Percentiles rank a stretch among this genome's conserved stretches.
Evolutionary conservation across 139 green algal genomes (phyloP).

Genomic region (Diplosphaera chodatii): DNA sequence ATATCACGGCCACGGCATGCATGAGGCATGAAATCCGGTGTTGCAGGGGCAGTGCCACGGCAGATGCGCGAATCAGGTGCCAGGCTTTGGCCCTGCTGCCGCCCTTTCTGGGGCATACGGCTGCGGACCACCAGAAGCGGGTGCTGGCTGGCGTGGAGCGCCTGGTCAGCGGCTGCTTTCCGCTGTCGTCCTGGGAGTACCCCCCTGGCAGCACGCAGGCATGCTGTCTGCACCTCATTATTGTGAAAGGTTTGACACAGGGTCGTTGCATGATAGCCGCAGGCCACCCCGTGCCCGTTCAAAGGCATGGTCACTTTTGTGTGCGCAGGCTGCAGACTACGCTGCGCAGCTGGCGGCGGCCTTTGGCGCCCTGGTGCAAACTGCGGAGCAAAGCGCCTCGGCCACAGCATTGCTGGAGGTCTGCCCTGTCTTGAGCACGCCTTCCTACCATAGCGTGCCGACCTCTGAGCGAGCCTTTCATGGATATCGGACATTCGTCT

Average conservation of each 20-base stretch:
- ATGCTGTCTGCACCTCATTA: neutral
- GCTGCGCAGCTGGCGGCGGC: conserved; percentile 11
- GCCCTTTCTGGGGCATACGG: conserved; percentile 7
- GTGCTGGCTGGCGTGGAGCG: conserved; percentile 1
- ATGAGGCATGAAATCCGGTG: too few species aligned
- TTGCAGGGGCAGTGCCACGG: neutral
- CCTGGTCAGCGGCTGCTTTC: conserved; percentile 6
- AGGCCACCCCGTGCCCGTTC: too few species aligned
- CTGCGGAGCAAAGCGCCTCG: neutral
- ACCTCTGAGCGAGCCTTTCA: neutral
- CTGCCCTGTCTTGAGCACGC: too few species aligned
- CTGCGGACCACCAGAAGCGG: neutral
- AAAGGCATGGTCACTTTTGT: too few species aligned
- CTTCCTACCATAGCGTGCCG: neutral
- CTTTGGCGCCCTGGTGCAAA: conserved; percentile 5
- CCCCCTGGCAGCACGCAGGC: neutral
- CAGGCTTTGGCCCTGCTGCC: conserved; percentile 11
- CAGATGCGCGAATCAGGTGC: neutral
- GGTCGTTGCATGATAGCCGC: too few species aligned
- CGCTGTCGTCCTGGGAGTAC: neutral
- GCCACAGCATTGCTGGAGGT: conserved; percentile 11
- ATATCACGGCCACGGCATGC: too few species aligned
- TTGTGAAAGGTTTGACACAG: too few species aligned
- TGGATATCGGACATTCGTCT: too few species aligned
- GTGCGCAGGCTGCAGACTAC: conserved; percentile 4